phyloP scores from a whole-genome alignment of 2,329 filamentous ascomycete species.

The Emericellopsis cladophorae region DNA sequence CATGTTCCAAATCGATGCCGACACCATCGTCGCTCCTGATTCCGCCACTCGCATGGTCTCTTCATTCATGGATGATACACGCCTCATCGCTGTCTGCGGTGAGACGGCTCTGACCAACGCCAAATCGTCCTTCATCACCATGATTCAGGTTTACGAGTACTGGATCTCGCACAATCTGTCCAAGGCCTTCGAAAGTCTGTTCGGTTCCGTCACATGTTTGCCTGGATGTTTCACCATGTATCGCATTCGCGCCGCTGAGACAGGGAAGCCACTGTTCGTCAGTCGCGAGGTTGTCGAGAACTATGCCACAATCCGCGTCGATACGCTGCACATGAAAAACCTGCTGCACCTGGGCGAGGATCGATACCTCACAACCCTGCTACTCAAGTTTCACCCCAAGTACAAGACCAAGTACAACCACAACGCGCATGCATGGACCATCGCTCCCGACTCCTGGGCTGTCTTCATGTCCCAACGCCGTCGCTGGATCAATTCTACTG shows the following conservation, averaged over 20 bases:
- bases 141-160: slow-evolving; percentile 99
- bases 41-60: slow-evolving; percentile 87
- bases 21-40: slow-evolving; percentile 85
- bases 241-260: slow-evolving; percentile 85
- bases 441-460: slow-evolving; percentile 85
- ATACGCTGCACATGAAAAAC: slow-evolving; percentile 98
- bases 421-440: slow-evolving; percentile 87
- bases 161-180: slow-evolving; percentile 96
- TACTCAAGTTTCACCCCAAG: slow-evolving; percentile 81
- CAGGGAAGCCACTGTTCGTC: slow-evolving; percentile 91
- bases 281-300: slow-evolving; percentile 80
- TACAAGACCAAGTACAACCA: slow-evolving; percentile 99
- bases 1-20: slow-evolving; percentile 90
- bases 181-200: slow-evolving; percentile 95
- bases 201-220: slow-evolving; percentile 93
- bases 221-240: slow-evolving; percentile 99
- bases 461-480: slow-evolving; percentile 97
- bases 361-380: slow-evolving; percentile 88
- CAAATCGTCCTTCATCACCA: slow-evolving; percentile 86
- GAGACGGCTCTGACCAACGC: slow-evolving; percentile 90
- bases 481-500: slow-evolving; percentile 98
- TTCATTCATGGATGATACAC: slow-evolving; percentile 80
- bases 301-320: slow-evolving; percentile 88
- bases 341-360: slow-evolving; percentile 92
- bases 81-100: slow-evolving; percentile 87